phyloP scores from a whole-genome alignment of 306 rosid genomes.

The Begonia loranthoides region DNA sequence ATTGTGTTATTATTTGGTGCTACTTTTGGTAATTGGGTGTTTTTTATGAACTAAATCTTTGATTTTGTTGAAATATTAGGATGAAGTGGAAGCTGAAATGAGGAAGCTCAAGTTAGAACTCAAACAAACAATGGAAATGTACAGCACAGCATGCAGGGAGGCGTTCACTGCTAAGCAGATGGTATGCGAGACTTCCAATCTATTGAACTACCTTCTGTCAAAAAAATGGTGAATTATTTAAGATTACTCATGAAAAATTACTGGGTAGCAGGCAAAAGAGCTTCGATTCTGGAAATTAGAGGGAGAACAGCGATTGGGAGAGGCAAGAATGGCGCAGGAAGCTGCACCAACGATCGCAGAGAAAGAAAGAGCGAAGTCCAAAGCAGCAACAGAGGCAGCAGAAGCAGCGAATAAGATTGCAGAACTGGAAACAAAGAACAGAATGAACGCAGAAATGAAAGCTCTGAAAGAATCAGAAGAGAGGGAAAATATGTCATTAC shows the following conservation, averaged over 20 bases:
- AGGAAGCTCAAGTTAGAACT: constrained; percentile 67
- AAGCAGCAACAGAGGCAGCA: constrained; percentile 56
- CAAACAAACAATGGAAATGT: constrained; percentile 84
- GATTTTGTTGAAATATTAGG: constrained; percentile 15
- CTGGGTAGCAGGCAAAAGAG: constrained; percentile 40
- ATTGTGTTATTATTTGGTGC: background rate
- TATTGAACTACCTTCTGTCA: no score
- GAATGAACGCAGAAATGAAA: constrained; percentile 33
- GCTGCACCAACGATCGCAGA: constrained; percentile 42
- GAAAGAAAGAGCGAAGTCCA: constrained; percentile 47
- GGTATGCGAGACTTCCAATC: constrained; percentile 19
- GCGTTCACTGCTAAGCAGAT: constrained; percentile 47
- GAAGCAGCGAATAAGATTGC: constrained; percentile 45
- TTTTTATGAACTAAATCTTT: constrained; percentile 1
- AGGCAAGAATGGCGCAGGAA: constrained; percentile 34
- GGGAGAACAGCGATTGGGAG: constrained; percentile 50
- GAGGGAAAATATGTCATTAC: background rate
- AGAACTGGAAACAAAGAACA: constrained; percentile 48
- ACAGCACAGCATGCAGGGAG: constrained; percentile 73
- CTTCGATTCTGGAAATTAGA: constrained; percentile 60
- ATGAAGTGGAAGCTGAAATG: constrained; percentile 84
- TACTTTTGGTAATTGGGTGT: no score
- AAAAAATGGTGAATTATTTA: no score
- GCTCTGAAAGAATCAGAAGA: background rate
- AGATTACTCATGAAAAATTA: no score